Evolutionary conservation across 1,284 basidiomycete species (phyloP).

Genomic region (Apiotrichum domesticum): DNA sequence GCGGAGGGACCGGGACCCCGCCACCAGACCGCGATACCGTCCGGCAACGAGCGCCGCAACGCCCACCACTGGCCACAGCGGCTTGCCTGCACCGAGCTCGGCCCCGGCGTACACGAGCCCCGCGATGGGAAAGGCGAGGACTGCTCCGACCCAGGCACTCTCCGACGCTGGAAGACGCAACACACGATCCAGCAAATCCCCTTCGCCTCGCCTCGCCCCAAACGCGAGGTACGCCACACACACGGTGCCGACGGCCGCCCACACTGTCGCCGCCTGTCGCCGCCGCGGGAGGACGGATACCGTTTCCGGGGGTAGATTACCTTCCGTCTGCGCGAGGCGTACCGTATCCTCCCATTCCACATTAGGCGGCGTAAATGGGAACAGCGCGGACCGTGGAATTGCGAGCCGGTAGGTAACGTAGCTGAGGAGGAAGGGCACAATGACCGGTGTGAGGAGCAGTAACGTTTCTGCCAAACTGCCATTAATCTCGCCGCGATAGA

Average conservation of each 20-base stretch:
- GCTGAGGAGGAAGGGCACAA: not conserved
- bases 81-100: not conserved
- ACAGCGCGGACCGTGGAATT: not conserved
- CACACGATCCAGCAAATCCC: not conserved
- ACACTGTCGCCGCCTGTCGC: constrained; percentile 18
- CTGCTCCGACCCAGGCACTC: constrained; percentile 4
- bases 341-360: constrained; percentile 3
- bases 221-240: not conserved
- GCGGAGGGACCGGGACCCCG: not conserved
- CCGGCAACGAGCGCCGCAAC: too few species aligned
- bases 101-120: constrained; percentile 32
- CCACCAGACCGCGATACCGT: not conserved
- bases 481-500: too few species aligned
- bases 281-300: constrained; percentile 27
- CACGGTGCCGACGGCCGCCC: constrained; percentile 8
- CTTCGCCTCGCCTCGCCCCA: not conserved
- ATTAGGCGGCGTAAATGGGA: constrained; percentile 3
- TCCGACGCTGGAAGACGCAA: too few species aligned
- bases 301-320: not conserved
- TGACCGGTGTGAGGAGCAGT: too few species aligned
- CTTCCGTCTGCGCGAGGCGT: not conserved
- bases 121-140: constrained; percentile 35
- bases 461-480: too few species aligned
- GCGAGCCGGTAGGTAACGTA: too few species aligned
- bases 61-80: too few species aligned